These are phyloP conservation scores for Pisolithus microcarpus DNA, from an alignment of 768 basidiomycete genomes.

Conservation along the genomic window DNA sequence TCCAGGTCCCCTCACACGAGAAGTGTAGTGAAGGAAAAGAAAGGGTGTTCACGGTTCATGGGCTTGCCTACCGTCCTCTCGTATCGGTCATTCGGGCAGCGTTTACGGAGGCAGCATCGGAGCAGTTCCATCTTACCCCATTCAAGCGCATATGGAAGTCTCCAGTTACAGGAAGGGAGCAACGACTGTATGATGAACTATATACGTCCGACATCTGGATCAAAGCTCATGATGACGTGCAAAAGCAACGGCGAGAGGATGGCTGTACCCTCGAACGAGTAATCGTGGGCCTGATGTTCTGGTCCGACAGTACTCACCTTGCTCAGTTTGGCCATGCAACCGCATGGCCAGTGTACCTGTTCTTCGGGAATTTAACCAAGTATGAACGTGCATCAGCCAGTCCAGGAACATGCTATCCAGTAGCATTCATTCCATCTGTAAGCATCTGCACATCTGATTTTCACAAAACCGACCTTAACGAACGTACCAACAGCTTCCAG, in stretches of 20 bases:
- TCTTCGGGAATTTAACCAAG: slow-evolving; percentile 18
- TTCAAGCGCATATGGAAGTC: slow-evolving; percentile 19
- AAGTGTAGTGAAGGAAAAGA: slow-evolving; percentile 7
- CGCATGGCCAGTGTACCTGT: slow-evolving; percentile 19
- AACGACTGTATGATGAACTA: slow-evolving; percentile 16
- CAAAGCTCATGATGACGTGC: slow-evolving; percentile 15
- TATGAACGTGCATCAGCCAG: slow-evolving; percentile 6
- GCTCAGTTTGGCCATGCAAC: slow-evolving; percentile 11
- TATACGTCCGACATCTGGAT: slow-evolving; percentile 20
- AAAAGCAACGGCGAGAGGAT: slow-evolving; percentile 9
- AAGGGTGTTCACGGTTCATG: slow-evolving; percentile 18
- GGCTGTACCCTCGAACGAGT: slow-evolving; percentile 7
- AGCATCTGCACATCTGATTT: neutral
- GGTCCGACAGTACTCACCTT: slow-evolving; percentile 14
- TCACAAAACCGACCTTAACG: neutral
- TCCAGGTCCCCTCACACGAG: neutral
- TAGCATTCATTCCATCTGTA: slow-evolving; percentile 18
- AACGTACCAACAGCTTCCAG: neutral
- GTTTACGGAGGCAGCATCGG: slow-evolving; percentile 5
- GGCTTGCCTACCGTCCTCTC: slow-evolving; percentile 20
- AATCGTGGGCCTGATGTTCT: slow-evolving; percentile 14
- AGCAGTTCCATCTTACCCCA: slow-evolving; percentile 19
- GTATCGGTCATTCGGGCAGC: slow-evolving; percentile 7
- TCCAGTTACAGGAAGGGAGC: slow-evolving; percentile 1
- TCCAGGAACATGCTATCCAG: slow-evolving; percentile 11